Evolutionary conservation across 164 flowering plant genomes (phyloP), one percentile per base, ranked within the genome.

Genomic region (Nymphaea colorata): DNA sequence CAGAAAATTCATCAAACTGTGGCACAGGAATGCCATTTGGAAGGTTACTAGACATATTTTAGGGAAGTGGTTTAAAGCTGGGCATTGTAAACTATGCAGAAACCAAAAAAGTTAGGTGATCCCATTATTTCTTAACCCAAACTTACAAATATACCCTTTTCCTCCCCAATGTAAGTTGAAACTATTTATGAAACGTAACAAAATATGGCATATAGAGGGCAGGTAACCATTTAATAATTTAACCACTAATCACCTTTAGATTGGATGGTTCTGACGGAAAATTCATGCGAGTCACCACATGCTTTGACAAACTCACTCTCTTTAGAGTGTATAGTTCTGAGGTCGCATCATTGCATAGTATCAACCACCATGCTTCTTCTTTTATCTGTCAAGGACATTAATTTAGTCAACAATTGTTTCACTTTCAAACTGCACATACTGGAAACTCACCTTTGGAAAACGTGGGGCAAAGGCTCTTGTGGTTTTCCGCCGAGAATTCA

Each of bases 281-380:
- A 62, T 85, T 78, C 93, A 94, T 91, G 75, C 76, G 79, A 45
- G 90, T 88, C 51, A 77, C 73, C 72, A 85, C 72, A 67, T 73
- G 85, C 42, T 79, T 81, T 12, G 86, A 76, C 78, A 94, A 89
- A 65, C 90, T 85, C 72, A 94, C 83, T 72, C 97, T 85, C 83
- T 88, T 94, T 74, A 91, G 64, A 64, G 90, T 85, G 83, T 81
- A 82, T 25, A 94, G 71, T 73, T 94, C 96, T 45, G 90, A 86
- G 53, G 91, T 84, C 10, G 78, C 68, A 45, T 82, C 77, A 70
- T 91, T 91, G 47, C 95, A 91, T 65, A 94, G 89, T 66, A 91
- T 79, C 80, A 94, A 72, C 98, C 98, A 91, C 97, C 97, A 94
- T 55, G 93, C 97, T 81, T 93, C 98, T 55, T 88, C 88, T 87